phyloP scores from a whole-genome alignment of 2,329 filamentous ascomycete genomes.

The Ophiognomonia clavigignenti-juglandacearum region DNA sequence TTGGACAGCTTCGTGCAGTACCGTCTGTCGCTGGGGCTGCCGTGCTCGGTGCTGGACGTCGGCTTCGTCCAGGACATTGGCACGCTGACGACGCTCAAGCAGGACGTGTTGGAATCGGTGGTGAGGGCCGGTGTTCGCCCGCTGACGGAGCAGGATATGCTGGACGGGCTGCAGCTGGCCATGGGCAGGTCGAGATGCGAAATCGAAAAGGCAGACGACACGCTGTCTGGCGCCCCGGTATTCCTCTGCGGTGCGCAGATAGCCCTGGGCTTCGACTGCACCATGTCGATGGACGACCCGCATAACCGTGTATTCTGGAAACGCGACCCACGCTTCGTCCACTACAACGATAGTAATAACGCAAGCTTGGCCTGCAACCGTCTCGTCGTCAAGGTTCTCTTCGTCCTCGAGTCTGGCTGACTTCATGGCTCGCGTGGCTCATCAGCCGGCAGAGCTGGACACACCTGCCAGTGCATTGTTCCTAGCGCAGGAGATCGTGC shows the following conservation, averaged over 20 bases:
- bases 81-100: too few species aligned
- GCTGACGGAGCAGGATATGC: slow-evolving; percentile 20
- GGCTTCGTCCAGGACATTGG: neutral
- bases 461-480: too few species aligned
- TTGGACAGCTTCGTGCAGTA: neutral
- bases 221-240: neutral
- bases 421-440: too few species aligned
- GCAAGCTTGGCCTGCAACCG: neutral
- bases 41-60: neutral
- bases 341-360: neutral
- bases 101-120: slow-evolving; percentile 20
- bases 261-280: slow-evolving; percentile 22
- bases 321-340: neutral
- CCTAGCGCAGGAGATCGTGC: neutral
- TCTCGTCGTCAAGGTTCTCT: neutral
- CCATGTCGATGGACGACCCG: slow-evolving; percentile 20
- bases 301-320: neutral
- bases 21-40: neutral
- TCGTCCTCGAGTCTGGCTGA: neutral
- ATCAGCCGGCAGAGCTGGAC: too few species aligned
- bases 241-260: slow-evolving; percentile 16
- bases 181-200: slow-evolving; percentile 13
- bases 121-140: slow-evolving; percentile 18
- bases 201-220: neutral
- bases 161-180: slow-evolving; percentile 20